phyloP scores from a whole-genome alignment of 1,284 basidiomycete genomes.

The Macrocystidia cucumis region DNA sequence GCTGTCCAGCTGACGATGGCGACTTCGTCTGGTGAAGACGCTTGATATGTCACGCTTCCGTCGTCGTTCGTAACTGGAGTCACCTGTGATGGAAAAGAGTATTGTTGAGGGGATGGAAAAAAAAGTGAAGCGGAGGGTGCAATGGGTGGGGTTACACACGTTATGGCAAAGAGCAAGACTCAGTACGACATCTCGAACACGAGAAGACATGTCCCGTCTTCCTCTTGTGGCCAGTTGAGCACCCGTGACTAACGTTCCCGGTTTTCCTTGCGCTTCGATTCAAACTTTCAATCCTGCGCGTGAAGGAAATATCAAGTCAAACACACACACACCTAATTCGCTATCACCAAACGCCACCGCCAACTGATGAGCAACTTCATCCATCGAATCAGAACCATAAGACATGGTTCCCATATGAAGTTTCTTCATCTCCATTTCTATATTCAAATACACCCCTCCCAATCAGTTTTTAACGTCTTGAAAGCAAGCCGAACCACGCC shows the following conservation, averaged over 20 bases:
- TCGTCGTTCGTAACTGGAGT: constrained; percentile 95
- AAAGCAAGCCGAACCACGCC: constrained; percentile 1
- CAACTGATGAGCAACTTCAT: constrained; percentile 90
- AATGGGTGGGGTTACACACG: constrained; percentile 36
- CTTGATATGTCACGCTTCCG: constrained; percentile 92
- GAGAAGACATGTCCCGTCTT: constrained; percentile 89
- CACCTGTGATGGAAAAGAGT: constrained; percentile 46
- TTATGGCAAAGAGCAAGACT: constrained; percentile 97
- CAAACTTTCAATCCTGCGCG: constrained; percentile 9
- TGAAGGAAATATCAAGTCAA: too few species aligned
- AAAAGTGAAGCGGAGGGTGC: background rate
- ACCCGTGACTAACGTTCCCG: constrained; percentile 58
- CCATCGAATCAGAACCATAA: constrained; percentile 96
- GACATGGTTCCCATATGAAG: constrained; percentile 98
- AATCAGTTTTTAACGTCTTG: constrained; percentile 4
- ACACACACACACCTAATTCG: too few species aligned
- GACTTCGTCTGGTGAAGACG: constrained; percentile 97
- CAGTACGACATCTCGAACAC: constrained; percentile 91
- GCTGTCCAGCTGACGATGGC: constrained; percentile 99
- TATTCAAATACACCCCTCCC: too few species aligned
- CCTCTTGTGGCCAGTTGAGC: constrained; percentile 77
- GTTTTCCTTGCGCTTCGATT: constrained; percentile 36
- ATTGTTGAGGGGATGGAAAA: constrained; percentile 1
- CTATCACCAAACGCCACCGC: constrained; percentile 68
- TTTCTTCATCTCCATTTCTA: constrained; percentile 99